Conservation (phyloP, 1,139 yeast genomes). For the Debaryomycetaceae sp. region DNA sequence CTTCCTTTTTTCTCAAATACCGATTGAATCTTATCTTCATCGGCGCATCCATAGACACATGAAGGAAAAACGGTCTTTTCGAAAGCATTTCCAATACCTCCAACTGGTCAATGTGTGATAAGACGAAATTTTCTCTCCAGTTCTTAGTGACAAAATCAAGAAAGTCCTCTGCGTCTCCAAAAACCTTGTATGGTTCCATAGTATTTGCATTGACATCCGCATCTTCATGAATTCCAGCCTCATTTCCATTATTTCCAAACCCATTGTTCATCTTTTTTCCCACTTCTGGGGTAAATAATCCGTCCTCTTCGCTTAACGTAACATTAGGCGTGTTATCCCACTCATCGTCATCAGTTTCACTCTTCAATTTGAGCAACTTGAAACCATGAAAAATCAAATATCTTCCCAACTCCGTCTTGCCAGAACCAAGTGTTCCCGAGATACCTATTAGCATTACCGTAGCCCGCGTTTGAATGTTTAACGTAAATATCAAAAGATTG, state of each 20-base stretch:
- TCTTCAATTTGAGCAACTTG: slow-evolving; percentile 22
- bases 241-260: background rate
- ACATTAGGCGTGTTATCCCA: slow-evolving; percentile 3
- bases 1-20: slow-evolving; percentile 19
- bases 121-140: slow-evolving; percentile 67
- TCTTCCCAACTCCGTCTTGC: slow-evolving; percentile 62
- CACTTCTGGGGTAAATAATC: background rate
- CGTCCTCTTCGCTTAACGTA: slow-evolving; percentile 1
- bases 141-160: slow-evolving; percentile 63
- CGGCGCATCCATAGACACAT: slow-evolving; percentile 79
- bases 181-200: slow-evolving; percentile 18
- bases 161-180: slow-evolving; percentile 41
- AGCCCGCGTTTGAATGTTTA: too few species aligned
- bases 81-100: slow-evolving; percentile 47
- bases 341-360: slow-evolving; percentile 4
- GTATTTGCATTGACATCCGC: slow-evolving; percentile 2
- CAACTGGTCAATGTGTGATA: slow-evolving; percentile 47
- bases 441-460: slow-evolving; percentile 83
- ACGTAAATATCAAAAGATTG: too few species aligned
- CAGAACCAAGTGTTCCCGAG: slow-evolving; percentile 70
- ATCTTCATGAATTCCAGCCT: background rate
- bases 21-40: slow-evolving; percentile 51
- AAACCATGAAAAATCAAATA: slow-evolving; percentile 61
- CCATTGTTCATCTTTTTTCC: background rate
- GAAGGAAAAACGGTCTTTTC: slow-evolving; percentile 84